Evolutionary conservation across 331 rosid species (phyloP).

Genomic region (Phaseolus coccineus): DNA sequence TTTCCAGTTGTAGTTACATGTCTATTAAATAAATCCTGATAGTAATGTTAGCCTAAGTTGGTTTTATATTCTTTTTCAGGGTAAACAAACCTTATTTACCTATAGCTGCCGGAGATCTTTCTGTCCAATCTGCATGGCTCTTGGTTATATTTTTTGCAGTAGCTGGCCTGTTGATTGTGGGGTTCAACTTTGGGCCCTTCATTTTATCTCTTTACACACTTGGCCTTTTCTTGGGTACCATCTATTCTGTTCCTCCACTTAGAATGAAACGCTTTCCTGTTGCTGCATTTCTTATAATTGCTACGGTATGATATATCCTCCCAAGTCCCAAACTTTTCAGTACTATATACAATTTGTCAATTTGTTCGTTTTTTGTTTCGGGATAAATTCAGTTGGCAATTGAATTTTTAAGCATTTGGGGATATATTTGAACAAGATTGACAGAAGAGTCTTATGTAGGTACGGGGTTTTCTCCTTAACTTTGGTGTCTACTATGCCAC

Average conservation of each 20-base stretch:
- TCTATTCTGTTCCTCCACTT: conserved; percentile 93
- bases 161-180: conserved; percentile 77
- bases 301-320: conserved; percentile 63
- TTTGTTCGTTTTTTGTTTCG: background rate
- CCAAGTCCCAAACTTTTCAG: conserved; percentile 19
- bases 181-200: conserved; percentile 83
- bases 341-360: conserved; percentile 22
- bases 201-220: conserved; percentile 81
- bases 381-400: conserved; percentile 9
- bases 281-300: conserved; percentile 96
- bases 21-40: conserved; percentile 8
- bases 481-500: conserved; percentile 97
- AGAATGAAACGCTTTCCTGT: conserved; percentile 95
- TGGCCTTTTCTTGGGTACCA: conserved; percentile 94
- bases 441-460: conserved; percentile 56
- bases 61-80: conserved; percentile 64
- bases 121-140: conserved; percentile 92
- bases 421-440: too few species aligned
- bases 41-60: conserved; percentile 37
- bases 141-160: conserved; percentile 88
- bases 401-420: background rate
- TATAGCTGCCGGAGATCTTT: conserved; percentile 96
- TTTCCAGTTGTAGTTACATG: conserved; percentile 15
- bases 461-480: conserved; percentile 92
- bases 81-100: conserved; percentile 98